Conservation (phyloP, 208 protist genomes). For the Crithidia acanthocephali region DNA sequence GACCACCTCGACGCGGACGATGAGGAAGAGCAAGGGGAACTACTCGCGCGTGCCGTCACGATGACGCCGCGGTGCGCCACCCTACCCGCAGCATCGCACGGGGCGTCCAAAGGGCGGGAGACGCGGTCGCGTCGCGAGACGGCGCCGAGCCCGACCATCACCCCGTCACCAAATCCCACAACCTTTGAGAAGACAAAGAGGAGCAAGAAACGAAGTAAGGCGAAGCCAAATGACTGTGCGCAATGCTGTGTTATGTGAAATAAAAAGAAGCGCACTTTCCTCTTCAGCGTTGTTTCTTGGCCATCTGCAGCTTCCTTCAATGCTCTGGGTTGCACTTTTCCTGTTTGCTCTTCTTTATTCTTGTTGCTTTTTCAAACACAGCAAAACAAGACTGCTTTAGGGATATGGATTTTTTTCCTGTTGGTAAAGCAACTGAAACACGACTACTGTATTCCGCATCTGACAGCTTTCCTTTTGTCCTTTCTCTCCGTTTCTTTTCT, state of each 20-base stretch:
- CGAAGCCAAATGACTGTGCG: conserved; percentile 21
- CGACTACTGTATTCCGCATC: not conserved
- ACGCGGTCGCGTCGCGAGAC: not conserved
- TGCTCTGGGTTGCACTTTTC: not conserved
- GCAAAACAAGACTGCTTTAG: too few species aligned
- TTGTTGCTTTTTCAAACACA: not conserved
- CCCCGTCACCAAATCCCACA: not conserved
- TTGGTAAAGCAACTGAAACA: not conserved
- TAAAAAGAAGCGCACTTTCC: too few species aligned
- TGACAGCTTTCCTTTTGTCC: not conserved
- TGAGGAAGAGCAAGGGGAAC: conserved; percentile 3
- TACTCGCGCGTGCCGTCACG: conserved; percentile 3
- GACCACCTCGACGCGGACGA: not conserved
- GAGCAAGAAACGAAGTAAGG: conserved; percentile 9
- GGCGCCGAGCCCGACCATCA: not conserved
- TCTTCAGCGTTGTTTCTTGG: too few species aligned
- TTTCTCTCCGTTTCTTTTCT: not conserved
- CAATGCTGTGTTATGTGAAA: conserved; percentile 25
- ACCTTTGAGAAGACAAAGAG: not conserved
- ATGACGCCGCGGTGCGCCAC: conserved; percentile 5
- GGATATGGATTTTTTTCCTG: not conserved
- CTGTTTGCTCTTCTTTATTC: not conserved
- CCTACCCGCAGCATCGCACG: not conserved
- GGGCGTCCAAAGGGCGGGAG: not conserved
- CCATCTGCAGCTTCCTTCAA: too few species aligned